Evolutionary conservation across 208 protist genomes (phyloP), one percentile per base, ranked within the genome.

Genomic region (Leishmania mexicana): DNA sequence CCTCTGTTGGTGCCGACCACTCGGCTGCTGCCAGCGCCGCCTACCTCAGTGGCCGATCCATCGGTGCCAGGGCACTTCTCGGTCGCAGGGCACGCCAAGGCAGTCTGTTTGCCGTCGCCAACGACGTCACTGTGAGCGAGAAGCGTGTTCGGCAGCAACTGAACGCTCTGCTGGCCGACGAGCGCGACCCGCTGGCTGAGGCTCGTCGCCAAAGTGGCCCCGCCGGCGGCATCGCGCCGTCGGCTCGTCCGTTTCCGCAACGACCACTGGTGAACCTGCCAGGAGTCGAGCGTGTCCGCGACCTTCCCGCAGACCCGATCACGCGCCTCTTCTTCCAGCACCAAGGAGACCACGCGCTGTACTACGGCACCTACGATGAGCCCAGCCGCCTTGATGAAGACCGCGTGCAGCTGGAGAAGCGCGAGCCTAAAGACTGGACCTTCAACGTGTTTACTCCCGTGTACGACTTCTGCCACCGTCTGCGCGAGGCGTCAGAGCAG

Each of bases 291-390:
- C 92, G 91, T 0, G 79, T 87, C 4, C 92, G 93, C 47, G 95
- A 98, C 78, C 85, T 98, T 13, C 95, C 95, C 1, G 94, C 94
- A 0, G 95, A 98, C 84, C 95, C 95, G 13, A 95, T 98, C 85
- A 98, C 95, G 5, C 90, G 95, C 4, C 89, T 98, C 72, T 98
- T 98, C 89, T 98, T 98, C 80, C 95, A 98, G 85, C 94, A 96
- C 87, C 94, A 97, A 83, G 95, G 95, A 35, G 94, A 98, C 54
- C 90, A 97, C 83, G 95, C 95, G 83, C 87, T 98, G 24, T 97
- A 98, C 88, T 96, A 98, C 85, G 93, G 94, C 83, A 96, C 85
- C 68, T 98, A 96, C 81, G 95, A 96, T 60, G 45, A 64, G n/a
- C 93, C 94, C 38, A 95, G 91, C 70, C 67, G 51, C 19, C 90